Evolutionary conservation across 768 basidiomycete species (phyloP).

Genomic region (Russula abietina): DNA sequence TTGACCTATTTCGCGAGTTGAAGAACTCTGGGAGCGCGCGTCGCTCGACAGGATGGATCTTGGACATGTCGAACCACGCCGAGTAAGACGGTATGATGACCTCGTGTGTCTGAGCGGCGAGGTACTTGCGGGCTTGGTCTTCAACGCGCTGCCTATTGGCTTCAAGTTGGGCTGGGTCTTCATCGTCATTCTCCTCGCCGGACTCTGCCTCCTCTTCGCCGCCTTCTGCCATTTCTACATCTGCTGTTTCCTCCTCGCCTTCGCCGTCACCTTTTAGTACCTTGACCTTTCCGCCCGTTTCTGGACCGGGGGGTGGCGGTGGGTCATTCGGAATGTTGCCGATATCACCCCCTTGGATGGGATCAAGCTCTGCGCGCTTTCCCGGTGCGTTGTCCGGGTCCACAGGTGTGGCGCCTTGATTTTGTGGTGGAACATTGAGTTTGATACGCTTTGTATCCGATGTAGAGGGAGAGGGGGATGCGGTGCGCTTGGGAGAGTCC

Average conservation of each 20-base stretch:
- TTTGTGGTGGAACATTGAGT: slow-evolving; percentile 33
- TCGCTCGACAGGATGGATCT: slow-evolving; percentile 87
- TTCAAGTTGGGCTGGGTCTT: slow-evolving; percentile 78
- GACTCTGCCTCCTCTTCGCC: slow-evolving; percentile 73
- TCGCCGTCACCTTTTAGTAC: slow-evolving; percentile 45
- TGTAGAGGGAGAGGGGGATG: slow-evolving; percentile 32
- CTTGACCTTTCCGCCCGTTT: slow-evolving; percentile 32
- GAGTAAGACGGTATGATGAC: slow-evolving; percentile 96
- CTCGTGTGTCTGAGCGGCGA: slow-evolving; percentile 95
- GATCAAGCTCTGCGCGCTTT: slow-evolving; percentile 85
- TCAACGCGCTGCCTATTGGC: slow-evolving; percentile 73
- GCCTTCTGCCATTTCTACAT: slow-evolving; percentile 78
- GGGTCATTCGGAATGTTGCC: slow-evolving; percentile 55
- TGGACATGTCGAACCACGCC: slow-evolving; percentile 96
- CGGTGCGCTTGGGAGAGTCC: slow-evolving; percentile 35
- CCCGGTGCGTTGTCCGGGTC: slow-evolving; percentile 77
- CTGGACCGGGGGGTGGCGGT: slow-evolving; percentile 30
- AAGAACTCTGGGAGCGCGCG: slow-evolving; percentile 97
- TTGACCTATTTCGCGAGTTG: slow-evolving; percentile 88
- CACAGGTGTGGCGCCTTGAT: slow-evolving; percentile 65
- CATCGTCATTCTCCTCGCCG: slow-evolving; percentile 76
- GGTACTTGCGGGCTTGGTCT: slow-evolving; percentile 87
- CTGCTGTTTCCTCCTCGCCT: slow-evolving; percentile 61
- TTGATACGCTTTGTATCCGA: slow-evolving; percentile 35
- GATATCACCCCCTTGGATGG: slow-evolving; percentile 70